These are phyloP conservation scores for Kluyveromyces siamensis DNA, from an alignment of 805 yeast species.

Conservation along the genomic window DNA sequence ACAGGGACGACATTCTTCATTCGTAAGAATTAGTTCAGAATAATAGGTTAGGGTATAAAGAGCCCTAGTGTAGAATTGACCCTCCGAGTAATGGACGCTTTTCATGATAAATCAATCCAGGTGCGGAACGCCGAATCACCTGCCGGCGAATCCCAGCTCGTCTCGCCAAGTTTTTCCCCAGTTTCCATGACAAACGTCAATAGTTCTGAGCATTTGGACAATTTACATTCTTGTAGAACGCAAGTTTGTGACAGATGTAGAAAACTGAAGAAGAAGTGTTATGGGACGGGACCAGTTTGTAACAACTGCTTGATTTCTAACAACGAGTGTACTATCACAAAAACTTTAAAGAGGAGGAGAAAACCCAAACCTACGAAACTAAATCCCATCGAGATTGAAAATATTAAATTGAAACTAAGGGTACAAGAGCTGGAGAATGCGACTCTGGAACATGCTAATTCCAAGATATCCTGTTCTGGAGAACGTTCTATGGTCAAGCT, in stretches of 20 bases:
- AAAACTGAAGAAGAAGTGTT: conserved; percentile 10
- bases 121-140: background rate
- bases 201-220: conserved; percentile 1
- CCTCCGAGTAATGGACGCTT: background rate
- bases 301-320: conserved; percentile 9
- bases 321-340: conserved; percentile 5
- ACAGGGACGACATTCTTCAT: no score
- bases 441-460: background rate
- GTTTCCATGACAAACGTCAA: background rate
- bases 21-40: no score
- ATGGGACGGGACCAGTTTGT: conserved; percentile 6
- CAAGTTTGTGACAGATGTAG: conserved; percentile 11
- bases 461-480: background rate
- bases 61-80: background rate
- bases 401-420: conserved; percentile 3
- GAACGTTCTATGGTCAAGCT: background rate
- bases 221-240: conserved; percentile 3
- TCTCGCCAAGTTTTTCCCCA: background rate
- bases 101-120: background rate
- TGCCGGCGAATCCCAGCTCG: background rate
- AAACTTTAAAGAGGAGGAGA: conserved; percentile 8
- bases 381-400: conserved; percentile 6
- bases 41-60: background rate
- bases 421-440: conserved; percentile 3
- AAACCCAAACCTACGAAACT: conserved; percentile 9